Percentiles rank a stretch among this genome's conserved stretches.
phyloP scores from a whole-genome alignment of 1,139 yeast species.

The Geotrichum candidum region DNA sequence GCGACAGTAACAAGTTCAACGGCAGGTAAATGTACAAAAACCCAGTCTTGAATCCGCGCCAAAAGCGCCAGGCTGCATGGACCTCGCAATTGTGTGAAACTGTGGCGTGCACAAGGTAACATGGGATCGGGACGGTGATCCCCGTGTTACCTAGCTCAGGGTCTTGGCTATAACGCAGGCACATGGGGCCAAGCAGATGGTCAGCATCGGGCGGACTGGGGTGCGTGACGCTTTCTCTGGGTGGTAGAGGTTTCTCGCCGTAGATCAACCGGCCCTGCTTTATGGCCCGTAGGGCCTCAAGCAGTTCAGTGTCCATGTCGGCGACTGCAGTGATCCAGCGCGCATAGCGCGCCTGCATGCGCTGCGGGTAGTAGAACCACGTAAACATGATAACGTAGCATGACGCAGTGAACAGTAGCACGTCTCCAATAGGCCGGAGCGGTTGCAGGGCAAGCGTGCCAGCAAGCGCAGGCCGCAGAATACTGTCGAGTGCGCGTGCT shows the following conservation, averaged over 20 bases:
- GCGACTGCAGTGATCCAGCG: conserved; percentile 43
- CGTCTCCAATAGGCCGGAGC: conserved; percentile 22
- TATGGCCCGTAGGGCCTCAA: conserved; percentile 33
- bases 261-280: conserved; percentile 32
- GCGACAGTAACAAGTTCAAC: conserved; percentile 23
- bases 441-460: conserved; percentile 21
- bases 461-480: conserved; percentile 20
- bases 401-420: conserved; percentile 26
- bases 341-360: conserved; percentile 37
- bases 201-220: neutral
- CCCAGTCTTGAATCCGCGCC: conserved; percentile 37
- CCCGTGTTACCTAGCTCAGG: conserved; percentile 31
- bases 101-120: conserved; percentile 38
- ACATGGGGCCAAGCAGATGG: conserved; percentile 21
- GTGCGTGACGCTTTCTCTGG: neutral
- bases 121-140: conserved; percentile 36
- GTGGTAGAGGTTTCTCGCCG: conserved; percentile 24
- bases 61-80: conserved; percentile 38
- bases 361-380: conserved; percentile 40
- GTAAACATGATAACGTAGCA: conserved; percentile 37
- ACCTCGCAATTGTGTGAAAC: conserved; percentile 36
- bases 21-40: conserved; percentile 29
- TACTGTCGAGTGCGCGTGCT: conserved; percentile 26
- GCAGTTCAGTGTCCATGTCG: conserved; percentile 37
- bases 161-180: conserved; percentile 30